Base-by-base conservation (phyloP, 768 basidiomycete species). In the Podaxis sp. region DNA sequence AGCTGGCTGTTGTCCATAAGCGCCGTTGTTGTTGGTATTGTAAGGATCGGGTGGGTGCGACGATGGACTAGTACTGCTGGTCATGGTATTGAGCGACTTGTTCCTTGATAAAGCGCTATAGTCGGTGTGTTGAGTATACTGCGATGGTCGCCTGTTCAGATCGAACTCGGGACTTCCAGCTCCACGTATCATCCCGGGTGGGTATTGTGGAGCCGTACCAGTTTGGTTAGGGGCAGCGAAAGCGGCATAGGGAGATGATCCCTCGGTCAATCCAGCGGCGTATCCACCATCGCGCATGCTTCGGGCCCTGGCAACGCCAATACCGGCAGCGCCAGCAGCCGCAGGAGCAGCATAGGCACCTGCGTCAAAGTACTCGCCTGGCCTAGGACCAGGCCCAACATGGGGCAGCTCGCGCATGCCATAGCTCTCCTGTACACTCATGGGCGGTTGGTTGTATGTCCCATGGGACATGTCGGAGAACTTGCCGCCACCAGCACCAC, bases 401-500 rank as follows among this genome's bases (percentile, higher is more conserved):
- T 57, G 67, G 0, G 48, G 58, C 56, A 77, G 68, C 63, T 86
- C 85, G 19, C 75, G 77, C 84, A 87, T 83, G 26, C 77, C 76
- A 68, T 85, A 87, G 17, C 74, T 68, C 46, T 84, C 85, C 26
- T 46, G 62, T 11, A 65, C 65, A 11, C 70, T 67, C 72, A 85
- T 75, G 0, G 84, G 75, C 0, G 80, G 76, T 65, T 87, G 81
- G 3, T 70, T 75, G 65, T 75, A 86, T 3, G 86, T 85, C n/a
- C 86, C 88, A 63, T 89, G 85, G 38, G 76, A 79, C 19, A 81
- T 79, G 12, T 85, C 84, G 28, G 82, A 84, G 56, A 72, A 77
- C 3, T 69, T 71, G 11, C 71, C 68, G 3, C 63, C 63, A 59
- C 63, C 63, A 13, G 58, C 63, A 15, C 65, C 66, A 28, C 64